These are phyloP conservation scores for Pseudonectria buxi DNA, from an alignment of 2,329 filamentous ascomycete species.

Conservation along the genomic window DNA sequence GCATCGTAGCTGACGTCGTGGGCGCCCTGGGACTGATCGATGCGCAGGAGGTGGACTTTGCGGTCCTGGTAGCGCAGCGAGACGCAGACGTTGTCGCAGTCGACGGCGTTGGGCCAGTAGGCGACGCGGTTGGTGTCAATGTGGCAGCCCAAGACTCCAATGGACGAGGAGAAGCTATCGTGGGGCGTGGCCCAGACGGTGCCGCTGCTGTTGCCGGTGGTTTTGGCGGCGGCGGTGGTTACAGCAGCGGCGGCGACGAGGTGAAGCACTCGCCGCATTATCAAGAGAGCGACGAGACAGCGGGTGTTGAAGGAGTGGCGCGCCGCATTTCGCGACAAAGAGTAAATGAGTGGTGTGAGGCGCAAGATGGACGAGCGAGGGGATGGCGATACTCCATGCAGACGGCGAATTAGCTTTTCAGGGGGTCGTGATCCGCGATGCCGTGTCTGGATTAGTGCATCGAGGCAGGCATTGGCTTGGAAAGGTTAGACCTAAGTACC, in stretches of 20 bases:
- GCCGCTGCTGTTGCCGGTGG: conserved; percentile 3
- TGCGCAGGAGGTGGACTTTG: conserved; percentile 49
- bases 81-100: conserved; percentile 52
- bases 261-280: conserved; percentile 9
- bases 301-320: conserved; percentile 10
- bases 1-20: conserved; percentile 56
- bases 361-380: no score
- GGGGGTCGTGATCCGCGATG: no score
- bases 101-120: conserved; percentile 51
- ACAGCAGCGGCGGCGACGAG: conserved; percentile 2
- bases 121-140: conserved; percentile 54
- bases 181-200: conserved; percentile 43
- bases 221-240: not conserved
- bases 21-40: conserved; percentile 51
- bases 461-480: no score
- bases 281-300: conserved; percentile 2
- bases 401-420: no score
- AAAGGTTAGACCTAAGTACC: no score
- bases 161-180: conserved; percentile 49
- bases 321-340: conserved; percentile 15
- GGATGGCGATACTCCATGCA: no score
- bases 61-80: conserved; percentile 43
- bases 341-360: not conserved
- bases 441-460: no score
- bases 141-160: conserved; percentile 56